Conservation (phyloP, 2,329 filamentous ascomycete species). For the Arthrobotrys musiformis region DNA sequence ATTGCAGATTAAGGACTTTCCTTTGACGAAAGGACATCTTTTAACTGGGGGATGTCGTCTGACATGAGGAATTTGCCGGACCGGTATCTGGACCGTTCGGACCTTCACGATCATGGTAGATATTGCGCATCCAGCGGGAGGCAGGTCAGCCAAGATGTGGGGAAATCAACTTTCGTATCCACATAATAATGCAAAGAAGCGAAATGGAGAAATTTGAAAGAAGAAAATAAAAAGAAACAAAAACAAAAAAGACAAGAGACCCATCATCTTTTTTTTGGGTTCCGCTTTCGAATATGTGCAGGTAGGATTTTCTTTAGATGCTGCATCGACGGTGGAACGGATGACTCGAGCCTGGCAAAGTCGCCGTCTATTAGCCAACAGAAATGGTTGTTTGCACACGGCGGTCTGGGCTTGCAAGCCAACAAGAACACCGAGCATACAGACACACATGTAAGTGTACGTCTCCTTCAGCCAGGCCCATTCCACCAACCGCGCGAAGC, state of each 20-base stretch:
- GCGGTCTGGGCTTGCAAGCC: constrained; percentile 22
- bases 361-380: constrained; percentile 56
- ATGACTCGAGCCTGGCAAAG: constrained; percentile 50
- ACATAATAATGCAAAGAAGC: constrained; percentile 31
- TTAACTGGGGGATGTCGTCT: constrained; percentile 48
- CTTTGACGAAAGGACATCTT: constrained; percentile 12
- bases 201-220: constrained; percentile 15
- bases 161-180: constrained; percentile 50
- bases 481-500: constrained; percentile 13
- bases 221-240: background rate
- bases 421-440: constrained; percentile 29
- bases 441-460: no score
- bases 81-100: constrained; percentile 7
- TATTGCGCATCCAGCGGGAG: constrained; percentile 45
- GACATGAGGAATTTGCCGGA: constrained; percentile 46
- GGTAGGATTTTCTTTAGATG: constrained; percentile 33
- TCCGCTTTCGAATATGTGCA: constrained; percentile 37
- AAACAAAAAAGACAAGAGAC: background rate
- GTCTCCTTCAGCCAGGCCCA: constrained; percentile 3
- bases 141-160: constrained; percentile 49
- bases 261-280: constrained; percentile 6
- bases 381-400: constrained; percentile 23
- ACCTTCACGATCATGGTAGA: constrained; percentile 16
- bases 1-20: constrained; percentile 35
- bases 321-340: constrained; percentile 47